Evolutionary conservation across 192 early-diverging fungal species (phyloP).

Genomic region (Umbelopsis vinacea): DNA sequence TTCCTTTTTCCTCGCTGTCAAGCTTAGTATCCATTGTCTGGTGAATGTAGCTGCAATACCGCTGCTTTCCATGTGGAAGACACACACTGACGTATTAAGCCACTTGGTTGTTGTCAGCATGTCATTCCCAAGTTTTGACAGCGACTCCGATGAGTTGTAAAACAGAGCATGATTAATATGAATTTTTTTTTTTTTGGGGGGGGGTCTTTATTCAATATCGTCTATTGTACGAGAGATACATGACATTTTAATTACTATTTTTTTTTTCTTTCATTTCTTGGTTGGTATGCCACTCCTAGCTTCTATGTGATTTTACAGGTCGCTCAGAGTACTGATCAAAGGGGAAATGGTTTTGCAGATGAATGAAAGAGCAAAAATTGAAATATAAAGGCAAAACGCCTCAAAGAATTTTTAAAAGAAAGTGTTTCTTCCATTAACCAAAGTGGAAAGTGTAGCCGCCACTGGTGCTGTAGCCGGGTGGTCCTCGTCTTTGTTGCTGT

Average conservation of each 20-base stretch:
- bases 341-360: background rate
- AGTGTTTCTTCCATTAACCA: constrained; percentile 35
- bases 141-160: too few relatives aligned
- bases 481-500: constrained; percentile 22
- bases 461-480: constrained; percentile 24
- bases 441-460: constrained; percentile 50
- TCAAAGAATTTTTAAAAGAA: background rate
- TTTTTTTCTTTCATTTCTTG: background rate
- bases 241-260: background rate
- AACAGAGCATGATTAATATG: too few relatives aligned
- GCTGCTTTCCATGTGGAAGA: too few relatives aligned
- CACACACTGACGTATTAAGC: background rate
- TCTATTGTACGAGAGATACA: too few relatives aligned
- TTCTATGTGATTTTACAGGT: too few relatives aligned
- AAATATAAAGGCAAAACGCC: background rate
- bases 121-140: background rate
- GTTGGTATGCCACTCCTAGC: too few relatives aligned
- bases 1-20: background rate
- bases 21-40: background rate
- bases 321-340: background rate
- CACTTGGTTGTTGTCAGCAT: background rate
- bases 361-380: constrained; percentile 11
- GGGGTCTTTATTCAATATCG: too few relatives aligned
- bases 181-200: too few relatives aligned
- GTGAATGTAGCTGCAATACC: too few relatives aligned